These are phyloP conservation scores for Alternaria ethzedia DNA, from an alignment of 2,329 filamentous ascomycete species.

Conservation along the genomic window DNA sequence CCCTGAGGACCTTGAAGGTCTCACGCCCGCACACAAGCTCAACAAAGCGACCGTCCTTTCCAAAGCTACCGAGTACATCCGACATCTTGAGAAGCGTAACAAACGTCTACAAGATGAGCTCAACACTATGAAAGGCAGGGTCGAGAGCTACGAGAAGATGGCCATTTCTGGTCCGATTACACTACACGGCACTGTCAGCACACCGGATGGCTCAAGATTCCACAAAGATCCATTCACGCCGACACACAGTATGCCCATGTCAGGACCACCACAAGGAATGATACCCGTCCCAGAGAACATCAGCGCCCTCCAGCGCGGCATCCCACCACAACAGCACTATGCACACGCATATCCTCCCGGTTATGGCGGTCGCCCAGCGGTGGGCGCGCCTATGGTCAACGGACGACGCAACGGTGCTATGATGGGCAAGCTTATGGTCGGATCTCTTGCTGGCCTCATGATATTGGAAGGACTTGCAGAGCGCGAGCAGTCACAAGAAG, in stretches of 20 bases:
- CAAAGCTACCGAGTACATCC: constrained; percentile 96
- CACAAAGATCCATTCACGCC: constrained; percentile 47
- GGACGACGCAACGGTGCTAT: constrained; percentile 57
- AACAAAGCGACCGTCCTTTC: constrained; percentile 98
- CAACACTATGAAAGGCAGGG: constrained; percentile 74
- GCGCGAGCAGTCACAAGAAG: constrained; percentile 61
- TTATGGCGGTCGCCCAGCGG: constrained; percentile 29
- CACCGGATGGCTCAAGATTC: constrained; percentile 46
- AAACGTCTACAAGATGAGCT: constrained; percentile 84
- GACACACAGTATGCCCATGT: constrained; percentile 33
- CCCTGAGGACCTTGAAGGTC: constrained; percentile 74
- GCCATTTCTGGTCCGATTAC: constrained; percentile 62
- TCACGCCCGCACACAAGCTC: constrained; percentile 83
- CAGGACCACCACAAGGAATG: constrained; percentile 48
- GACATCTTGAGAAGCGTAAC: constrained; percentile 90
- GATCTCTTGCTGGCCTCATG: constrained; percentile 91
- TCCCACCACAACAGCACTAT: constrained; percentile 47
- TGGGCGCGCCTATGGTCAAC: constrained; percentile 46
- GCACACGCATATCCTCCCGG: constrained; percentile 46
- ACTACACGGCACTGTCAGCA: constrained; percentile 38
- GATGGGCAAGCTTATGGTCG: constrained; percentile 84
- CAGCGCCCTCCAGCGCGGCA: constrained; percentile 47
- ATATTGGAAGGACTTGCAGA: constrained; percentile 80
- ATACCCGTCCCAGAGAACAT: constrained; percentile 53
- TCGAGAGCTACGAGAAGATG: constrained; percentile 71